phyloP scores from a whole-genome alignment of 495 filamentous ascomycete species.

The Cudoniella acicularis region DNA sequence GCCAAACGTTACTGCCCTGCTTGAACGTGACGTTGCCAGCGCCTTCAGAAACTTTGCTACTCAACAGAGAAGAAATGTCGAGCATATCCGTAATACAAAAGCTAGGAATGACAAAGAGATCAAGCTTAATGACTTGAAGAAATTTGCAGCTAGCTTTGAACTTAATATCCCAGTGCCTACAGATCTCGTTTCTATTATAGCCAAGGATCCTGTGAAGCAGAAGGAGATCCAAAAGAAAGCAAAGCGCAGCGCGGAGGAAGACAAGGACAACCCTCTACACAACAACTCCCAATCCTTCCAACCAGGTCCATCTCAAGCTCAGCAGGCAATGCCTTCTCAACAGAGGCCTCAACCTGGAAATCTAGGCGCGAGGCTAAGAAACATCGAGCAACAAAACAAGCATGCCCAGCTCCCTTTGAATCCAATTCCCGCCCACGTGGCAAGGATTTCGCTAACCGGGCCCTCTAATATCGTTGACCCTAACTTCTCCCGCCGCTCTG shows the following conservation, averaged over 20 bases:
- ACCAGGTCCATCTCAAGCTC: too few species aligned
- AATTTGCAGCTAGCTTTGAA: constrained; percentile 92
- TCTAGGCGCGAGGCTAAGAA: constrained; percentile 42
- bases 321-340: constrained; percentile 13
- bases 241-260: constrained; percentile 60
- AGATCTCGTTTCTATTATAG: constrained; percentile 90
- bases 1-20: constrained; percentile 66
- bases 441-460: constrained; percentile 48
- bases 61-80: constrained; percentile 49
- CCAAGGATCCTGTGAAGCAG: constrained; percentile 91
- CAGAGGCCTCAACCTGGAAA: constrained; percentile 28
- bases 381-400: constrained; percentile 35
- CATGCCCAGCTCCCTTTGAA: constrained; percentile 10
- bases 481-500: constrained; percentile 43
- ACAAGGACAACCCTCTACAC: constrained; percentile 28
- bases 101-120: constrained; percentile 80
- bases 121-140: constrained; percentile 90
- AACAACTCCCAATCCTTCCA: too few species aligned
- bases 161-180: constrained; percentile 84
- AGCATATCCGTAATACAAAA: constrained; percentile 70
- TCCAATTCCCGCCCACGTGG: constrained; percentile 31
- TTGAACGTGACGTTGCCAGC: constrained; percentile 72
- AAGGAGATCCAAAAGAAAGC: constrained; percentile 87
- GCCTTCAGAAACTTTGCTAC: constrained; percentile 78
- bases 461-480: constrained; percentile 46